These are phyloP conservation scores for Calocera cornea DNA, from an alignment of 768 basidiomycete genomes.

Conservation along the genomic window DNA sequence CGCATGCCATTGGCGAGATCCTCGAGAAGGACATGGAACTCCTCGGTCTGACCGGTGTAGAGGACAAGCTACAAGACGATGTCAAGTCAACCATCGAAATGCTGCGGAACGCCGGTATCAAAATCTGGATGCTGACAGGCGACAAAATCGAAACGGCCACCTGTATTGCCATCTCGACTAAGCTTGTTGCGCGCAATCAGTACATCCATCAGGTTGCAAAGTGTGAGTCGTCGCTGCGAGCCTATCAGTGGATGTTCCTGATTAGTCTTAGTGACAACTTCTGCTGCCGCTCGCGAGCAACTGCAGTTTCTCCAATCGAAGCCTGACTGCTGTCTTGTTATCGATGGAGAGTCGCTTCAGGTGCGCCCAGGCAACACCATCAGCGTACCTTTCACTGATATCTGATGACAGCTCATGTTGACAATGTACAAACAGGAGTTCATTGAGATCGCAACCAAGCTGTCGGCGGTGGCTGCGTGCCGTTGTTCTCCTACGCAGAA, in stretches of 20 bases:
- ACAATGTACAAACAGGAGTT: conserved; percentile 87
- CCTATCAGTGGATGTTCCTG: not conserved
- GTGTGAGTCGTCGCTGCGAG: conserved; percentile 35
- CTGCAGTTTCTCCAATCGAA: conserved; percentile 90
- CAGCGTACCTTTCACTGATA: not conserved
- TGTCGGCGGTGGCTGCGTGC: conserved; percentile 93
- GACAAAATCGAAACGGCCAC: conserved; percentile 99
- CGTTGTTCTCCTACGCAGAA: conserved; percentile 98
- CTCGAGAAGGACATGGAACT: conserved; percentile 86
- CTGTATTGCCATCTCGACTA: conserved; percentile 95
- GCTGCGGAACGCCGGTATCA: conserved; percentile 87
- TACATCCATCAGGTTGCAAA: conserved; percentile 96
- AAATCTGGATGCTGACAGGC: conserved; percentile 99
- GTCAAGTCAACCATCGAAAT: conserved; percentile 89
- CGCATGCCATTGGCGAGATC: conserved; percentile 52
- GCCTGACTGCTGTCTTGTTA: conserved; percentile 92
- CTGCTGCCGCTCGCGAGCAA: conserved; percentile 70
- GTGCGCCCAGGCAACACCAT: conserved; percentile 26
- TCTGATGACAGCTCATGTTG: conserved; percentile 56
- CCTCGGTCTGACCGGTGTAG: conserved; percentile 91
- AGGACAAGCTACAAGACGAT: conserved; percentile 96
- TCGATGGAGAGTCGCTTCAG: conserved; percentile 93
- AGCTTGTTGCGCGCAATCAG: conserved; percentile 88
- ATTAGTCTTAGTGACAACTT: conserved; percentile 55
- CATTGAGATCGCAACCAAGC: conserved; percentile 87